Evolutionary conservation across 768 basidiomycete genomes (phyloP).

Genomic region (Trichaptum fuscoviolaceum): DNA sequence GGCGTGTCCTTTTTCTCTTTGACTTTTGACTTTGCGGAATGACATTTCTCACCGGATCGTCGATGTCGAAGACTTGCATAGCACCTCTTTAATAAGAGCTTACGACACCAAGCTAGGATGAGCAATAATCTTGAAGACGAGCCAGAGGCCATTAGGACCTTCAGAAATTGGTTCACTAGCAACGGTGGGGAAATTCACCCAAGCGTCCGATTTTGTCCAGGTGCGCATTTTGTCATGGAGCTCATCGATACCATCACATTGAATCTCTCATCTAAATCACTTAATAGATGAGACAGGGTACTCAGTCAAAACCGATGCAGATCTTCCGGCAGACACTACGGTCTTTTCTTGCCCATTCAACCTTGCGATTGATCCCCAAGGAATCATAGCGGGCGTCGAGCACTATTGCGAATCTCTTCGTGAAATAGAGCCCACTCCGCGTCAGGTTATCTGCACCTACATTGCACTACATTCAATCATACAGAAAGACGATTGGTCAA

Average conservation of each 20-base stretch:
- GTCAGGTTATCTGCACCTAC: constrained; percentile 67
- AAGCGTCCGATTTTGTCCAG: constrained; percentile 38
- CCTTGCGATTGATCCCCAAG: constrained; percentile 54
- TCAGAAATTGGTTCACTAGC: constrained; percentile 46
- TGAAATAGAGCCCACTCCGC: constrained; percentile 43
- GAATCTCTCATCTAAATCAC: neutral
- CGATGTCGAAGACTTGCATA: neutral
- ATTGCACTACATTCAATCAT: constrained; percentile 58
- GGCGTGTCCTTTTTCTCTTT: neutral
- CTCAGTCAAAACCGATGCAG: constrained; percentile 42
- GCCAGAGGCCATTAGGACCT: constrained; percentile 17
- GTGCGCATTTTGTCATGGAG: constrained; percentile 25
- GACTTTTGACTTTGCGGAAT: neutral
- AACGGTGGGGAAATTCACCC: constrained; percentile 51
- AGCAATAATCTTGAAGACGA: constrained; percentile 9
- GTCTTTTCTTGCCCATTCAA: constrained; percentile 66
- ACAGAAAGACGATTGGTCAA: constrained; percentile 23
- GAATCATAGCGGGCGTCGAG: constrained; percentile 40
- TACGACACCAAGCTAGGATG: neutral
- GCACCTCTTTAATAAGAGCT: neutral
- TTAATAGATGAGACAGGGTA: constrained; percentile 31
- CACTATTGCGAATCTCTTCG: constrained; percentile 28
- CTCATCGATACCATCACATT: neutral
- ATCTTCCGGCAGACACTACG: constrained; percentile 44
- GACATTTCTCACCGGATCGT: neutral